Percentiles rank a stretch among this genome's conserved stretches.
Evolutionary conservation across 345 rosid species (phyloP).

Genomic region (Brassica cretica): DNA sequence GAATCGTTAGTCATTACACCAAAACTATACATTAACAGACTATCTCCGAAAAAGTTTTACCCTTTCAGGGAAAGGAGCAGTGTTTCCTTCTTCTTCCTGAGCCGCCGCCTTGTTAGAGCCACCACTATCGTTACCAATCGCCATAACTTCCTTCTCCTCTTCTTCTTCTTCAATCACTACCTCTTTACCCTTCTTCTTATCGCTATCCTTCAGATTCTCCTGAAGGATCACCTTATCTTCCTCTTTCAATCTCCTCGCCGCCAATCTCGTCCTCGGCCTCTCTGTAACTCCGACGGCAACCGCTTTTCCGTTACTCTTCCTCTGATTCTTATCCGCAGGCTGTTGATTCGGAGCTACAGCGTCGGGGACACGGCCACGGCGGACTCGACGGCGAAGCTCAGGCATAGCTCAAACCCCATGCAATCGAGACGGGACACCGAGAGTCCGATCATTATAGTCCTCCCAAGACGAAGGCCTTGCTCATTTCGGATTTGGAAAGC

Average conservation of each 20-base stretch:
- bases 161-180: conserved; percentile 19
- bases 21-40: neutral
- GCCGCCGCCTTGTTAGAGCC: conserved; percentile 81
- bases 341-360: conserved; percentile 32
- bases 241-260: conserved; percentile 46
- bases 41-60: conserved; percentile 36
- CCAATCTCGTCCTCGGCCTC: conserved; percentile 68
- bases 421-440: conserved; percentile 53
- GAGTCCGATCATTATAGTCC: conserved; percentile 51
- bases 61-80: conserved; percentile 88
- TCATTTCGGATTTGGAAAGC: conserved; percentile 38
- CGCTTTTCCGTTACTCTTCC: conserved; percentile 42
- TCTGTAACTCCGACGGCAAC: conserved; percentile 38
- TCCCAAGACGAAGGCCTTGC: conserved; percentile 12
- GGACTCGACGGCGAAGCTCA: conserved; percentile 81
- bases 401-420: conserved; percentile 90
- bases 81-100: conserved; percentile 85
- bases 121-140: conserved; percentile 68
- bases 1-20: conserved; percentile 3
- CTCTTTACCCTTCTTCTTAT: conserved; percentile 42
- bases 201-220: conserved; percentile 36
- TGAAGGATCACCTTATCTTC: conserved; percentile 34
- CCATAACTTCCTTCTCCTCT: conserved; percentile 39
- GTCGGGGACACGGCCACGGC: conserved; percentile 59
- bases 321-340: conserved; percentile 36